Conservation (phyloP, 2,329 filamentous ascomycete species). For the Penicillium digitatum region DNA sequence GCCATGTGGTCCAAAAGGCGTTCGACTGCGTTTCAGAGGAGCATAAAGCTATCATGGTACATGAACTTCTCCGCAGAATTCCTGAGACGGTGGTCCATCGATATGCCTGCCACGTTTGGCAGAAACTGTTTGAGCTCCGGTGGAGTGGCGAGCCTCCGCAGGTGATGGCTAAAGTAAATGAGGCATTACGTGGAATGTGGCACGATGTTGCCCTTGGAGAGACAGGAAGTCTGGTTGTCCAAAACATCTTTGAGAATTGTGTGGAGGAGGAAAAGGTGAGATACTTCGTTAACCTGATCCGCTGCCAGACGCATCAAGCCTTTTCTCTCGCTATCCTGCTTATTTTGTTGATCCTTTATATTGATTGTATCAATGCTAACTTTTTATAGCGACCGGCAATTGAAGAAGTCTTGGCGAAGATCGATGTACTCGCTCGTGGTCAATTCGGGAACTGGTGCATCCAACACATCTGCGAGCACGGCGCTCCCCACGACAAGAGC, state of each 20-base stretch:
- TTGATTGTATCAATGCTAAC: constrained; percentile 17
- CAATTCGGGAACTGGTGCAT: constrained; percentile 99
- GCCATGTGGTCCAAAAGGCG: constrained; percentile 96
- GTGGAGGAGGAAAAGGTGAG: constrained; percentile 94
- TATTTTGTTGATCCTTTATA: not conserved
- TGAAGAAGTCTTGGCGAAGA: constrained; percentile 89
- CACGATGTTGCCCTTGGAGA: constrained; percentile 96
- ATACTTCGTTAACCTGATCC: constrained; percentile 4
- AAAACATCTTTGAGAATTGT: constrained; percentile 99
- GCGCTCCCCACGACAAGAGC: constrained; percentile 82
- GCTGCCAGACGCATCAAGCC: not conserved
- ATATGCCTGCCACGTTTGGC: constrained; percentile 98
- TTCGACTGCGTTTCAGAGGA: constrained; percentile 97
- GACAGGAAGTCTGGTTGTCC: constrained; percentile 94
- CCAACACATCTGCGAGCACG: constrained; percentile 97
- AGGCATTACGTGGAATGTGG: constrained; percentile 94
- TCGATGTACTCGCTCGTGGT: constrained; percentile 92
- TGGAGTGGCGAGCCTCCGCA: constrained; percentile 94
- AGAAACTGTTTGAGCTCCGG: constrained; percentile 96
- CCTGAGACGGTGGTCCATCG: constrained; percentile 97
- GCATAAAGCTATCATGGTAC: constrained; percentile 98
- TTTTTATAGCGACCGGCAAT: constrained; percentile 80
- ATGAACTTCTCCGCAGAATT: constrained; percentile 88
- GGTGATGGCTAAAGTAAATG: constrained; percentile 98
- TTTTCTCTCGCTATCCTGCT: not conserved